Base-by-base conservation (phyloP, 2,329 filamentous ascomycete genomes). In the Lachnellula occidentalis region DNA sequence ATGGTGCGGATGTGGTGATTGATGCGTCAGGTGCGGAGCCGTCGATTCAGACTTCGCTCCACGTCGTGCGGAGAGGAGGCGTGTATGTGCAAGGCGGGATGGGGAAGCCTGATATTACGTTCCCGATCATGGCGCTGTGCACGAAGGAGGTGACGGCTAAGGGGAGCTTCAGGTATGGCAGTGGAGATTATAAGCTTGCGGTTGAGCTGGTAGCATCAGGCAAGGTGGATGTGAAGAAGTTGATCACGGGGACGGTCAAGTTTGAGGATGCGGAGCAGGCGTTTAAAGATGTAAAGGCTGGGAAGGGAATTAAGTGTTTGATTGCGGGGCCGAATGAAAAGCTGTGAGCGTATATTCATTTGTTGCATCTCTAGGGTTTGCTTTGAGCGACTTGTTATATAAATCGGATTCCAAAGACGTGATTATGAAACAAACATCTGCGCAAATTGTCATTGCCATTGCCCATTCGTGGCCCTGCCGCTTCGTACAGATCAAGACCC, bases 91-190 rank as follows among this genome's bases (percentile, higher is more conserved):
- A 95, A 74, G 90, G 85, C 56, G 92, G 92, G 53, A 95, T 96
- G 90, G 92, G 92, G 67, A 88, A 87, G 69, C 72, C 83, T 39
- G 89, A 96, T 67, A 92, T 96, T 70, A 88, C 74, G 8, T 96
- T 96, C 76, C 92, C 92, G 50, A 95, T 97, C 70, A 88, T 92
- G 81, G 87, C 88, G 5, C 78, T 95, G 68, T 95, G 91, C 71
- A 79, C 85, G 49, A 96, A 96, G 76, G 92, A 97, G 76, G 78
- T 96, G 50, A 95, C 86, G 11, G 80, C 88, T 46, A 88, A 87
- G 68, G 92, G 92, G 21, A 92, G 86, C 59, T 97, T 97, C 79
- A 83, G 92, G 39, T 97, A 97, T 72, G 86, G 86, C 3, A 81
- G 83, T 52, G 92, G 92, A 19, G 92, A 96, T 72, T 97, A 96